Evolutionary conservation across 2,329 filamentous ascomycete genomes (phyloP).

Genomic region (Apiospora sp.): DNA sequence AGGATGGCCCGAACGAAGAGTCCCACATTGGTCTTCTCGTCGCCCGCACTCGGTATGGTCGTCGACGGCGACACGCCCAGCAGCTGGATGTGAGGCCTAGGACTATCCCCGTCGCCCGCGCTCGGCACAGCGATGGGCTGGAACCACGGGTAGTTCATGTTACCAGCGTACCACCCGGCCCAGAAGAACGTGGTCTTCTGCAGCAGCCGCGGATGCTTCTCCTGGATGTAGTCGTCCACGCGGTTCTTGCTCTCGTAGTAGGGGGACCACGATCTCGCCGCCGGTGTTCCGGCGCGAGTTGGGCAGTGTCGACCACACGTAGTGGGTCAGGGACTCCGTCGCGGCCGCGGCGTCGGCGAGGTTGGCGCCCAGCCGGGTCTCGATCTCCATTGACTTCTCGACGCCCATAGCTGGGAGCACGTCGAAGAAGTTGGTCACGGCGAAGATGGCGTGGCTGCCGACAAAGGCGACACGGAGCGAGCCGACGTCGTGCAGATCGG

Average conservation of each 20-base stretch:
- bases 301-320: conserved; percentile 27
- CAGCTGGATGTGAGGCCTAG: conserved; percentile 23
- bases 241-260: conserved; percentile 26
- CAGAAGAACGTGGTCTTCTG: conserved; percentile 27
- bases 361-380: conserved; percentile 24
- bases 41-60: conserved; percentile 25
- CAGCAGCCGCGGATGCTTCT: conserved; percentile 2
- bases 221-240: conserved; percentile 24
- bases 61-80: conserved; percentile 23
- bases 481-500: conserved; percentile 28
- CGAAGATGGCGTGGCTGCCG: conserved; percentile 35
- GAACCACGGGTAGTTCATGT: conserved; percentile 25
- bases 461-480: conserved; percentile 32
- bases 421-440: conserved; percentile 31
- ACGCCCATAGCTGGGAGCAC: conserved; percentile 15
- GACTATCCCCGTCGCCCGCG: neutral
- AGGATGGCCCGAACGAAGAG: conserved; percentile 25
- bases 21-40: conserved; percentile 26
- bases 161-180: conserved; percentile 27
- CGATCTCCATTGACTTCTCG: conserved; percentile 19
- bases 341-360: conserved; percentile 20
- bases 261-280: conserved; percentile 22
- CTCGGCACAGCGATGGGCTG: conserved; percentile 23
- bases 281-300: conserved; percentile 25
- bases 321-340: conserved; percentile 21